phyloP scores from a whole-genome alignment of 768 basidiomycete species.

The Boletus fagicola region DNA sequence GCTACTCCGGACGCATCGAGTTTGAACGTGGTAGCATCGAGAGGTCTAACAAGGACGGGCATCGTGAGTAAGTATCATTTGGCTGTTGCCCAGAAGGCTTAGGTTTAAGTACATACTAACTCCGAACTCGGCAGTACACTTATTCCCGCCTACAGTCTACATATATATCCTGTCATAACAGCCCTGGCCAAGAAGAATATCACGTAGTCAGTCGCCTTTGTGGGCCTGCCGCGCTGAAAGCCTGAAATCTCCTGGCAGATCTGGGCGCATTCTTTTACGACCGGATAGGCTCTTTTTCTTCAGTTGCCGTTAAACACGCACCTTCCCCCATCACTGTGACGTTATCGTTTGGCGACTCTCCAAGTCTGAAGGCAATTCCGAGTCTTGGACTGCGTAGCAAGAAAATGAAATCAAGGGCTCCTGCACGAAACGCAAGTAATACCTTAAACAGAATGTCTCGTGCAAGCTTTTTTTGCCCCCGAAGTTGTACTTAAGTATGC shows the following conservation, averaged over 20 bases:
- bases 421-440: not conserved
- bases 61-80: constrained; percentile 5
- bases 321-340: too few species aligned
- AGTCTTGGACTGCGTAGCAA: not conserved
- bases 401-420: not conserved
- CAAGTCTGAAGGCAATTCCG: too few species aligned
- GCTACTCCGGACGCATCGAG: constrained; percentile 35
- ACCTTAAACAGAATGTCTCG: not conserved
- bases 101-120: not conserved
- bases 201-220: not conserved
- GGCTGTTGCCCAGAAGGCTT: not conserved
- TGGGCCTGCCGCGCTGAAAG: not conserved
- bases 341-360: too few species aligned
- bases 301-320: not conserved
- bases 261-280: too few species aligned
- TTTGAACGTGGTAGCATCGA: constrained; percentile 6
- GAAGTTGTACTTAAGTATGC: not conserved
- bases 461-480: not conserved
- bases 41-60: constrained; percentile 19
- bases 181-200: not conserved
- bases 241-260: not conserved
- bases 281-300: too few species aligned
- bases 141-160: not conserved
- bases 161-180: not conserved
- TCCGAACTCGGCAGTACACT: too few species aligned